A percentile compares a stretch with the other conserved stretches of the same genome.
Evolutionary conservation across 1,284 basidiomycete species (phyloP).

Genomic region (Puccinia sorghi): DNA sequence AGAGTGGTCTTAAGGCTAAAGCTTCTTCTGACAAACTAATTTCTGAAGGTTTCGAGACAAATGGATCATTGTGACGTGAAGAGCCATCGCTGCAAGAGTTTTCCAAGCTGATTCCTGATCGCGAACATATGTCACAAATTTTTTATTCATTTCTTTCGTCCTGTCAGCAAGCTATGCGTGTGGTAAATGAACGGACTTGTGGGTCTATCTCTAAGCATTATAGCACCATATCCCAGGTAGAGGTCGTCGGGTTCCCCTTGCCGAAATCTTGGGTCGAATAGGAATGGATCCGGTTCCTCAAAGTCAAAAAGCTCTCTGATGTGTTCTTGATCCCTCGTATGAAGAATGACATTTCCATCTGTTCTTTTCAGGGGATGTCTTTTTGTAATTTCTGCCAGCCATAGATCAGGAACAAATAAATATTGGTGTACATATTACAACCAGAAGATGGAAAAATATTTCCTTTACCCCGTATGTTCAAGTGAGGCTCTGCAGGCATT

Average conservation of each 20-base stretch:
- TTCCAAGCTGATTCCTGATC: neutral
- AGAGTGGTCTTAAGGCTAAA: neutral
- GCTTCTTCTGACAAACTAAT: conserved; percentile 26
- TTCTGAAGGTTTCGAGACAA: conserved; percentile 42
- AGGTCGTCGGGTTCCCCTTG: conserved; percentile 8
- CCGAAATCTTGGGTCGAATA: conserved; percentile 29
- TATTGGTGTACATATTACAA: too few species aligned
- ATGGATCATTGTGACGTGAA: conserved; percentile 19
- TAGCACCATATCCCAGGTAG: conserved; percentile 26
- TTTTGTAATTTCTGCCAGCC: neutral
- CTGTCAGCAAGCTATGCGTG: neutral
- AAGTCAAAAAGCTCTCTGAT: conserved; percentile 40
- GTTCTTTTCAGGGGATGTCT: neutral
- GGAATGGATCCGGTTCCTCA: conserved; percentile 45
- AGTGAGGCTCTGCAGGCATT: too few species aligned
- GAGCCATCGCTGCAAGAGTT: neutral
- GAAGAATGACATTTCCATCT: conserved; percentile 14
- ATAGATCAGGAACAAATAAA: neutral
- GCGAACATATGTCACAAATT: neutral
- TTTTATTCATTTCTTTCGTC: neutral
- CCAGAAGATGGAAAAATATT: neutral
- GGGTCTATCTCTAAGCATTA: conserved; percentile 5
- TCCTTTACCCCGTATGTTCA: neutral
- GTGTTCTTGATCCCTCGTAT: conserved; percentile 6
- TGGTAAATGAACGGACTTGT: neutral